phyloP scores from a whole-genome alignment of 371 early-diverging fungal genomes.

The Capniomyces stellatus region DNA sequence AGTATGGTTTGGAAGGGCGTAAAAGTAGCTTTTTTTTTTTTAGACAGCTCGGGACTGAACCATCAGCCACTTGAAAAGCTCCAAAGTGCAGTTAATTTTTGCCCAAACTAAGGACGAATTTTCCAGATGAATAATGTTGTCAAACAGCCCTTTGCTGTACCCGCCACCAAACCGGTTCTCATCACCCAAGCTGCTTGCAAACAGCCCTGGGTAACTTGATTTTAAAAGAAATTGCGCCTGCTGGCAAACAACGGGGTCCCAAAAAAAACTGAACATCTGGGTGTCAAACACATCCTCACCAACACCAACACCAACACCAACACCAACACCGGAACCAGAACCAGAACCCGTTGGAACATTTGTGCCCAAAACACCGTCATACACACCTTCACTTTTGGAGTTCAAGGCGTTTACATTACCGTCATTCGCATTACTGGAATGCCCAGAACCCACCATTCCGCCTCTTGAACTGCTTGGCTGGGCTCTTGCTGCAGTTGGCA shows the following conservation, averaged over 20 bases:
- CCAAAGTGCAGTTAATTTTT: background rate
- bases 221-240: background rate
- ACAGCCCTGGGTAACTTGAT: background rate
- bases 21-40: background rate
- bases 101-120: background rate
- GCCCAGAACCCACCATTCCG: too few species aligned
- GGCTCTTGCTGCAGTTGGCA: background rate
- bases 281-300: too few species aligned
- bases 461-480: background rate
- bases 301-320: too few species aligned
- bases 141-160: background rate
- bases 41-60: too few species aligned
- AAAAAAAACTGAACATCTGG: background rate
- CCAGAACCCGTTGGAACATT: too few species aligned
- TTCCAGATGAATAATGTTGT: background rate
- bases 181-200: background rate
- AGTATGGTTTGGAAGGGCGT: too few species aligned
- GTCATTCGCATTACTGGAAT: too few species aligned
- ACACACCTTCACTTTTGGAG: too few species aligned
- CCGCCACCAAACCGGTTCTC: background rate
- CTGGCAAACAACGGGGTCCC: background rate
- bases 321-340: too few species aligned
- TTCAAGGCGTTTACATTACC: too few species aligned
- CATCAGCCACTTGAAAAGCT: background rate
- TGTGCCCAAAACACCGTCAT: too few species aligned